Percentiles rank a stretch among this genome's conserved stretches.
These are phyloP conservation scores for Triticum urartu DNA, from an alignment of 176 grass and related monocot genomes.

Conservation along the genomic window DNA sequence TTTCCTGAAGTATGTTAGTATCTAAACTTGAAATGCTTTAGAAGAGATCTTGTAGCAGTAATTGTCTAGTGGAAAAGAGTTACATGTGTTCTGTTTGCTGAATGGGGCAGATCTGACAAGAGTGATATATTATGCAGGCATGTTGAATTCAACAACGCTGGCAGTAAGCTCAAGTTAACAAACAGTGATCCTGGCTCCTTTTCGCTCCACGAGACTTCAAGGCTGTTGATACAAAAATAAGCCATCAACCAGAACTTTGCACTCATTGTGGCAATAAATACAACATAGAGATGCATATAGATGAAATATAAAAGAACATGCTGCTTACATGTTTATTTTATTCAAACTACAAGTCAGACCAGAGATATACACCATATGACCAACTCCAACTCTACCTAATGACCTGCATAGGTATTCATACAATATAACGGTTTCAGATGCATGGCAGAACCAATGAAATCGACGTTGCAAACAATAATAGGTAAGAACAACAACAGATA, in stretches of 20 bases:
- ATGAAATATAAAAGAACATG: constrained; percentile 27
- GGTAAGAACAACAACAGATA: constrained; percentile 25
- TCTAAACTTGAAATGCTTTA: constrained; percentile 13
- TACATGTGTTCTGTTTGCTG: constrained; percentile 66
- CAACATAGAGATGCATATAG: not conserved
- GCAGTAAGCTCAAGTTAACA: constrained; percentile 80
- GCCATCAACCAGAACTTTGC: constrained; percentile 19
- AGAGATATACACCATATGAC: constrained; percentile 86
- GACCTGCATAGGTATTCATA: constrained; percentile 68
- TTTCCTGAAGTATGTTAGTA: constrained; percentile 19
- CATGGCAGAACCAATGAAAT: constrained; percentile 20
- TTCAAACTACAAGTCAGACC: constrained; percentile 66
- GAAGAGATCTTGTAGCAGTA: constrained; percentile 15
- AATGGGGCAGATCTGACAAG: constrained; percentile 69
- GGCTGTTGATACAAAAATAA: constrained; percentile 44
- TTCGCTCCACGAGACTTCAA: constrained; percentile 80
- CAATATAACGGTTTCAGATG: constrained; percentile 25
- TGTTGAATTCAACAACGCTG: constrained; percentile 80
- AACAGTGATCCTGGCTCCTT: constrained; percentile 66
- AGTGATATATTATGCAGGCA: constrained; percentile 80
- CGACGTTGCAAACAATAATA: constrained; percentile 21
- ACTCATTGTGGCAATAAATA: not conserved
- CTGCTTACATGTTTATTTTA: constrained; percentile 59
- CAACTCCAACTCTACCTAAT: constrained; percentile 72
- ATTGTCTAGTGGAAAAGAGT: not conserved